Evolutionary conservation across 2,329 filamentous ascomycete species (phyloP).

Genomic region (Xylaria sp.): DNA sequence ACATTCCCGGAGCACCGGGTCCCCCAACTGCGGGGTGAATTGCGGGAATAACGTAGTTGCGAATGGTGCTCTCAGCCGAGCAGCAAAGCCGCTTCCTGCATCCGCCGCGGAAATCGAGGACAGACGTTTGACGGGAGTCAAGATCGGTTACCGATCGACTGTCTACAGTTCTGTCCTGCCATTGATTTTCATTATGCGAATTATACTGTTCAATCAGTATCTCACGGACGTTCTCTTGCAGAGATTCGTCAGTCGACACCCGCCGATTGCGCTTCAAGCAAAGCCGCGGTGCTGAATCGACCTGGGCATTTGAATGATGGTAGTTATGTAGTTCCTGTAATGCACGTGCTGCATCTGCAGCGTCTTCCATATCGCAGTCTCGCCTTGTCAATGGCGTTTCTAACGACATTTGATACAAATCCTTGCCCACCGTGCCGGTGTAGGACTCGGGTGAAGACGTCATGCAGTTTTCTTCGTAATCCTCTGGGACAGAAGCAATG

Average conservation of each 20-base stretch:
- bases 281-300: conserved; percentile 52
- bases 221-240: conserved; percentile 75
- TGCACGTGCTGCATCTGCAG: conserved; percentile 65
- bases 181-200: conserved; percentile 51
- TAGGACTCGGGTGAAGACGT: conserved; percentile 68
- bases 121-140: conserved; percentile 40
- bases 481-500: conserved; percentile 68
- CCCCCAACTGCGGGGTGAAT: conserved; percentile 62
- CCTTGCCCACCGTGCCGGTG: conserved; percentile 62
- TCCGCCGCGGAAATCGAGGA: conserved; percentile 55
- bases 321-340: conserved; percentile 70
- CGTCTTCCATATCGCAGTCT: conserved; percentile 61
- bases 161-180: conserved; percentile 53
- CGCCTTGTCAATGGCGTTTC: conserved; percentile 59
- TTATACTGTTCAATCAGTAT: conserved; percentile 58
- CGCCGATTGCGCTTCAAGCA: conserved; percentile 70
- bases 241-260: conserved; percentile 65
- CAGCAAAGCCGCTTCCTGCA: conserved; percentile 74
- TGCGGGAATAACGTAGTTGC: conserved; percentile 57
- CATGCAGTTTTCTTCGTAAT: conserved; percentile 61
- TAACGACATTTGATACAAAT: conserved; percentile 60
- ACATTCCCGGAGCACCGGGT: conserved; percentile 70
- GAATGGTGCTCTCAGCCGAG: conserved; percentile 64
- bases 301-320: conserved; percentile 48
- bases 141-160: conserved; percentile 47